Conservation (phyloP, 768 basidiomycete genomes). For the Tricholoma sp. region DNA sequence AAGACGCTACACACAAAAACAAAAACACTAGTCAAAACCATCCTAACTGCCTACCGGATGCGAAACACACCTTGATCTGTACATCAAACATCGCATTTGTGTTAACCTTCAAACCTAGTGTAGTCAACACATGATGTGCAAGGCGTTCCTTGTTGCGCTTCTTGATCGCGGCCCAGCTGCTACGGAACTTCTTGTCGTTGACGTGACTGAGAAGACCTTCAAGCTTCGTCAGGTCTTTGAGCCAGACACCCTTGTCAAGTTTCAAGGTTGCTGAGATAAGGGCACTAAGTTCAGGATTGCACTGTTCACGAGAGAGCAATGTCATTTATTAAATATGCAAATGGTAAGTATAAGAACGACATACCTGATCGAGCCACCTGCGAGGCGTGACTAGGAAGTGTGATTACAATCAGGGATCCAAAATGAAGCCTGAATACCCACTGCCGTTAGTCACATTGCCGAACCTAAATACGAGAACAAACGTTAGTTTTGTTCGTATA, state of each 20-base stretch:
- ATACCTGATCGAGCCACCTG: constrained; percentile 81
- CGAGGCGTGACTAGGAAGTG: constrained; percentile 70
- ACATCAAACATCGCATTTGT: constrained; percentile 84
- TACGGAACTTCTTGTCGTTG: constrained; percentile 71
- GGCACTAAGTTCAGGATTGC: constrained; percentile 82
- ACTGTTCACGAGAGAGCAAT: constrained; percentile 33
- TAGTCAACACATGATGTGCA: constrained; percentile 67
- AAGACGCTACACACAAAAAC: too few species aligned
- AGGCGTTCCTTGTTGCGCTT: constrained; percentile 88
- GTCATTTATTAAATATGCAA: neutral
- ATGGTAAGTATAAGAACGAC: neutral
- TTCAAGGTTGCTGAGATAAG: constrained; percentile 84
- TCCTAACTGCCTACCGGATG: too few species aligned
- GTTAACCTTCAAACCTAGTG: constrained; percentile 66
- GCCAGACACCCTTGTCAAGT: constrained; percentile 71
- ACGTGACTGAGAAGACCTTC: constrained; percentile 68
- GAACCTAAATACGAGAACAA: constrained; percentile 39
- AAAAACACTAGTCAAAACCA: too few species aligned
- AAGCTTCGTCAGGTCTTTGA: constrained; percentile 78
- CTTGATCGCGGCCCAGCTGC: constrained; percentile 82
- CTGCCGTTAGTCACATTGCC: constrained; percentile 92
- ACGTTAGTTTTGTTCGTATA: neutral
- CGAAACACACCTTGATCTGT: constrained; percentile 91
- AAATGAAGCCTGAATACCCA: constrained; percentile 30
- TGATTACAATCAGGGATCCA: neutral